phyloP scores from a whole-genome alignment of 1,284 basidiomycete species.

The Trametes sp. region DNA sequence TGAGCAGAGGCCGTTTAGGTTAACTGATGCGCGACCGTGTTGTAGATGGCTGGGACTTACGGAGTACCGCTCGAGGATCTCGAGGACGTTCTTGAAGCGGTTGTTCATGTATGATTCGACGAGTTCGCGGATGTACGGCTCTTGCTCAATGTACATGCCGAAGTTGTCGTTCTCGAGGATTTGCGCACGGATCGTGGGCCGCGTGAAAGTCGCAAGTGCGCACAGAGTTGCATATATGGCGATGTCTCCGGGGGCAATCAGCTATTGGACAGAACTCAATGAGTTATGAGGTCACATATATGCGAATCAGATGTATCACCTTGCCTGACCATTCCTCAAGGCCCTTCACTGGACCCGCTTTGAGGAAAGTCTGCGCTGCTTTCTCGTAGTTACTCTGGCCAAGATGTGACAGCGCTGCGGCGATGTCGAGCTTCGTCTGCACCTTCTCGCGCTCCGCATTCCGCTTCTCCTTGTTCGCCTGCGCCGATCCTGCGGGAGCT shows the following conservation, averaged over 20 bases:
- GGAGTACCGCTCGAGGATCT: slow-evolving; percentile 75
- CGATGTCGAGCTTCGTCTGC: slow-evolving; percentile 82
- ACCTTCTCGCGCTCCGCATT: slow-evolving; percentile 67
- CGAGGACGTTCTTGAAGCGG: slow-evolving; percentile 82
- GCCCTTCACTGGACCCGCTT: slow-evolving; percentile 67
- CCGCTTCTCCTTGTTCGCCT: slow-evolving; percentile 45
- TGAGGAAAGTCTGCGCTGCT: slow-evolving; percentile 76
- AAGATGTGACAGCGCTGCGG: slow-evolving; percentile 75
- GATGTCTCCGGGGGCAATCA: slow-evolving; percentile 80
- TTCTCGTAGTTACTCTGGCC: slow-evolving; percentile 77
- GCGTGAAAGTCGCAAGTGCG: slow-evolving; percentile 77
- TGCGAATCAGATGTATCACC: slow-evolving; percentile 44
- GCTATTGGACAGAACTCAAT: slow-evolving; percentile 45
- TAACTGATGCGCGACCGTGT: neutral
- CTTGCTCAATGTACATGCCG: slow-evolving; percentile 82
- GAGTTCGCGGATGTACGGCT: slow-evolving; percentile 84
- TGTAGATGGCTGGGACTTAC: slow-evolving; percentile 50
- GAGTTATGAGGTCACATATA: neutral
- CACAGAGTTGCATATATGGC: slow-evolving; percentile 86
- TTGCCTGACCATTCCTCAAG: slow-evolving; percentile 77
- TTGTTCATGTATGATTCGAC: slow-evolving; percentile 84
- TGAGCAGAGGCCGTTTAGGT: neutral
- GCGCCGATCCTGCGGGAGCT: slow-evolving; percentile 41
- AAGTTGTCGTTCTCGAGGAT: slow-evolving; percentile 78
- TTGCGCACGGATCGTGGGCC: slow-evolving; percentile 71